Percentiles rank a stretch among this genome's conserved stretches.
These are phyloP conservation scores for Phyllosticta paracitricarpa DNA, from an alignment of 2,329 filamentous ascomycete species.

Conservation along the genomic window DNA sequence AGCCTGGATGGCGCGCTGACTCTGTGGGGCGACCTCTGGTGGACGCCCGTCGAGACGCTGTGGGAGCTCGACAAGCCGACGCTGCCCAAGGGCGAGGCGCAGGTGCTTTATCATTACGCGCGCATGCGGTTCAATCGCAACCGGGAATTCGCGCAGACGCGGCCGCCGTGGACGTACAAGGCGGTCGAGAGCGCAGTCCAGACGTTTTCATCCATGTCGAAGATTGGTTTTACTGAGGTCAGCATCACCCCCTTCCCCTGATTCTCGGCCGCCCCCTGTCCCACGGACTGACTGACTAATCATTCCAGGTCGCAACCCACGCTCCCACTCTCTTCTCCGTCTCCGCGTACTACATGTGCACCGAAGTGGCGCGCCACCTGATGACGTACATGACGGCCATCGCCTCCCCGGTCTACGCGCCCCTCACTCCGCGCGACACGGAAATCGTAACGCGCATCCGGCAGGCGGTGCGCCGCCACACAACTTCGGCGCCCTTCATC, in stretches of 20 bases:
- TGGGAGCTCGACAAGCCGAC: constrained; percentile 1
- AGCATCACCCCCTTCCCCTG: neutral
- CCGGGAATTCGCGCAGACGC: neutral
- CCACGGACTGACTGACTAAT: neutral
- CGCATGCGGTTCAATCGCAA: neutral
- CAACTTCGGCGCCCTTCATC: neutral
- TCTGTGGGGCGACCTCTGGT: constrained; percentile 8
- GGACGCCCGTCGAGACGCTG: constrained; percentile 1
- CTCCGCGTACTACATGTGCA: constrained; percentile 1
- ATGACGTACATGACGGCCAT: neutral
- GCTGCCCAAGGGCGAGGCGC: neutral
- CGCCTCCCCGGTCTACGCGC: neutral
- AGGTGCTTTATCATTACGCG: constrained; percentile 5
- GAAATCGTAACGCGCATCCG: constrained; percentile 2
- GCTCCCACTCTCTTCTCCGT: constrained; percentile 1
- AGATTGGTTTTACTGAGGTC: constrained; percentile 5
- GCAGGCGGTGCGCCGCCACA: constrained; percentile 2
- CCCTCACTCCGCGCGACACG: constrained; percentile 1
- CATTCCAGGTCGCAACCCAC: constrained; percentile 1
- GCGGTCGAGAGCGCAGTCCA: neutral
- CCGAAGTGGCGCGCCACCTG: neutral
- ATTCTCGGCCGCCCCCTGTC: neutral
- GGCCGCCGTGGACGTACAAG: neutral
- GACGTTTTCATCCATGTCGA: constrained; percentile 3
- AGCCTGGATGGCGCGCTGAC: neutral